A percentile compares a stretch with the other conserved stretches of the same genome.
phyloP scores from a whole-genome alignment of 257 asterid genomes.

The Prunella vulgaris region DNA sequence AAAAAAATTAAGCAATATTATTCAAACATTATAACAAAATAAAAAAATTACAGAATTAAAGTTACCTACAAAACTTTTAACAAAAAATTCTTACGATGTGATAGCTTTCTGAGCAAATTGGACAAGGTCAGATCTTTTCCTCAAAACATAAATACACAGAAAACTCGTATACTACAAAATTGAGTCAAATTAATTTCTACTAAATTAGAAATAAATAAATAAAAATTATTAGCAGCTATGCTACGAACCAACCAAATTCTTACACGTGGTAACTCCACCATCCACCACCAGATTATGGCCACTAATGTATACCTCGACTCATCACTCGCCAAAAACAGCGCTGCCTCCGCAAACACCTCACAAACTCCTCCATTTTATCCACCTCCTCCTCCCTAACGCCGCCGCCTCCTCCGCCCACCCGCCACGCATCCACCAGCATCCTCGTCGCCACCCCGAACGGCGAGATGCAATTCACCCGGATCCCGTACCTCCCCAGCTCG shows the following conservation, averaged over 20 bases:
- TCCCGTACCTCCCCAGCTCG: slow-evolving; percentile 69
- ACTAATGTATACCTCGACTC: slow-evolving; percentile 59
- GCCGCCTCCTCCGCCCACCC: slow-evolving; percentile 19
- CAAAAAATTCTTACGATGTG: no score
- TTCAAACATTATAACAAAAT: no score
- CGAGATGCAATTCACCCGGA: slow-evolving; percentile 75
- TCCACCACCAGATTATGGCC: slow-evolving; percentile 68
- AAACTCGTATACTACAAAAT: background rate
- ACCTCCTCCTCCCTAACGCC: slow-evolving; percentile 35
- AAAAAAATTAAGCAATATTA: no score
- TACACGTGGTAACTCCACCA: slow-evolving; percentile 56
- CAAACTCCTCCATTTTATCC: slow-evolving; percentile 68
- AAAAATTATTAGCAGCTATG: no score
- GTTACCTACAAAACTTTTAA: no score
- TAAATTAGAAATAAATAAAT: background rate
- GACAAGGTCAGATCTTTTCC: no score
- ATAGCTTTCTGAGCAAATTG: no score
- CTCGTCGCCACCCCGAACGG: slow-evolving; percentile 94
- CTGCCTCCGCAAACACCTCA: slow-evolving; percentile 66
- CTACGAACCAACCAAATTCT: slow-evolving; percentile 43
- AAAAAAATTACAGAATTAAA: no score
- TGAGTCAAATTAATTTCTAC: background rate
- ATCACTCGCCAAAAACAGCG: slow-evolving; percentile 49
- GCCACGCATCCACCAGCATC: slow-evolving; percentile 77
- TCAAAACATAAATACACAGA: background rate